Base-by-base conservation (phyloP, 2,329 filamentous ascomycete species). In the Elsinoe perseae region DNA sequence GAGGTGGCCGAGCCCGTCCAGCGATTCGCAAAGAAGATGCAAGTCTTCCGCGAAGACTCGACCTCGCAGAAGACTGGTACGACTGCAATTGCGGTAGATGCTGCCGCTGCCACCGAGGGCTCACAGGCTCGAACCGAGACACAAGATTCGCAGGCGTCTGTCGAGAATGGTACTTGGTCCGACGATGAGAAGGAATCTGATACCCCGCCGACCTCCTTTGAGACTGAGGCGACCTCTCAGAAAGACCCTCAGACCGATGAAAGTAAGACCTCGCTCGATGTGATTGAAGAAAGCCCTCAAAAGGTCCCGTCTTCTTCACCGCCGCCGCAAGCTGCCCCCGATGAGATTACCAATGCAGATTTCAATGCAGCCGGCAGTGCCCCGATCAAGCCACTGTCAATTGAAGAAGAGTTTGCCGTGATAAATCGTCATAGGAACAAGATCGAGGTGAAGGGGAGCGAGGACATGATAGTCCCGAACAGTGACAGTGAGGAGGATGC, bases 391-490 rank as follows among this genome's bases (percentile, higher is more conserved):
- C 34, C 56, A 27, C 46, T 52, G 12, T 53, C 34, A 10, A 20
- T 57, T 23, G 38, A 23, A 9, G 52, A 54, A 44, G 44, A 52
- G 34, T 53, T 44, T 38, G 44, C 27, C n/a, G 18, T 23, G 2
- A 25, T 21, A 36, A 34, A 34, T 8, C 4, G 18, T 10, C 14
- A 36, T 7, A 14, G 20, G 18, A 20, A 59, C 9, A 50, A 56
- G 16, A 56, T 38, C 6, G 59, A 61, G 3, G 58, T 50, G 2
- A 70, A 71, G 58, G 75, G 75, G 10, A 77, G 75, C 58, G 75
- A 77, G 59, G 75, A 77, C 50, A 57, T 76, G 16, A 62, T 77
- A 12, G 67, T 77, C 0, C 74, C 73, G 0, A 70, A 75, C 42
- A 77, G 75, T 16, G 71, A 72, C 32, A 69, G 64, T 14, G 70